Evolutionary conservation across 805 yeast genomes (phyloP), one percentile per base, ranked within the genome.

Genomic region (Yarrowia bubula): DNA sequence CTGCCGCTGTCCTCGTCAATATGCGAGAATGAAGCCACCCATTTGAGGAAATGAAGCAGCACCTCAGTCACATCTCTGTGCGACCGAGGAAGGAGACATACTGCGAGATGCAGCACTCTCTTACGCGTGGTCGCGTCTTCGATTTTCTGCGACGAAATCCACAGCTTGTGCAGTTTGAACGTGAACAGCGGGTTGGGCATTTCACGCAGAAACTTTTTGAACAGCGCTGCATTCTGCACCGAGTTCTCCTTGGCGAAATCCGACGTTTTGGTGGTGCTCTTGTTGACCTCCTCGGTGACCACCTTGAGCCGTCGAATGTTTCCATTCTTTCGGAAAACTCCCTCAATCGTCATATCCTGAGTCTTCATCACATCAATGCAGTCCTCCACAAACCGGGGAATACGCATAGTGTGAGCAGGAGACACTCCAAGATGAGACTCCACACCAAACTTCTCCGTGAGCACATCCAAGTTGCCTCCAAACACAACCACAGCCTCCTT

Each of bases 1-100:
- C 98, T 91, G 0, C 95, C 95, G 22, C 86, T 84, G 69, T 89
- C 92, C 70, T 91, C 96, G 72, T 92, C 98, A 67, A 92, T 85
- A 70, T 90, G 92, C 1, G 98, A 89, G 77, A 95, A 95, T 1
- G 98, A 90, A 0, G 98, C 91, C 1, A 92, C 93, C 98, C 98
- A 95, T 75, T 87, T 87, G 73, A 95, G 84, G 75, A 95, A 95
- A 66, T 87, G 86, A 37, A 92, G 79, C 46, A 95, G 77, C 2
- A 92, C 97, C 73, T 95, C 98, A 41, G 92, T 80, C 55, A 91
- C 80, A 74, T 92, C 96, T 66, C 99, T 82, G 73, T 92, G 88
- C 18, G 85, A 81, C 67, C 86, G 80, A 1, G 98, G 98, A 38
- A 95, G 78, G 81, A 92, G 78, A 61, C 95, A 84, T 72, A 90